Conservation (phyloP, 257 asterid species). For the Solanum verrucosum region DNA sequence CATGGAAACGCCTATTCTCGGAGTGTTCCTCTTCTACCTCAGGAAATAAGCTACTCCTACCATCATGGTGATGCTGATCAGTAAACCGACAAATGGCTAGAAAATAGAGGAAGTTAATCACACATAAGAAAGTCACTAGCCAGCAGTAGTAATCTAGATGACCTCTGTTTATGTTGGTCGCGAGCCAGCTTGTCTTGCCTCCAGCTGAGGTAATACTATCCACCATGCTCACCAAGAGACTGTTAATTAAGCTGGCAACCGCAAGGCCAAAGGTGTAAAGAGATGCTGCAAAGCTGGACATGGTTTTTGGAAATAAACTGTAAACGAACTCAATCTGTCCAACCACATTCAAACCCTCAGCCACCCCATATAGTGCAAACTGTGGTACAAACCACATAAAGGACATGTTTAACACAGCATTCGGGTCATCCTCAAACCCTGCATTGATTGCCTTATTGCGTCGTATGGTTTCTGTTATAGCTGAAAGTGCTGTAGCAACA, state of each 20-base stretch:
- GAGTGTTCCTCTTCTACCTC: neutral
- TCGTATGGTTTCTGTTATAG: conserved; percentile 7
- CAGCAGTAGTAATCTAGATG: conserved; percentile 13
- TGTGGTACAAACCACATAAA: conserved; percentile 15
- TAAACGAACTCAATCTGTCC: conserved; percentile 13
- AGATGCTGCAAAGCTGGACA: conserved; percentile 17
- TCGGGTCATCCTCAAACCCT: conserved; percentile 3
- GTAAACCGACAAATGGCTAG: neutral
- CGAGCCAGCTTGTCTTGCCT: conserved; percentile 7
- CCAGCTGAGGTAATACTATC: neutral
- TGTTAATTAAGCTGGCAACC: neutral
- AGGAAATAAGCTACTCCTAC: neutral
- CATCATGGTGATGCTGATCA: neutral
- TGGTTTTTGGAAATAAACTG: conserved; percentile 5
- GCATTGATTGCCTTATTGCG: neutral
- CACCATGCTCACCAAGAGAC: conserved; percentile 4
- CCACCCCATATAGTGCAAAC: neutral
- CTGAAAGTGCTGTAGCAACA: neutral
- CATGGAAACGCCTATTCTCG: neutral
- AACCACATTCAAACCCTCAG: conserved; percentile 7
- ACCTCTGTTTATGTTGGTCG: conserved; percentile 12
- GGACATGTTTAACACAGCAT: neutral
- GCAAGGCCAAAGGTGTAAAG: neutral
- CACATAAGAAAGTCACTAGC: neutral
- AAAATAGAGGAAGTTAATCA: conserved; percentile 2